A percentile compares a stretch with the other conserved stretches of the same genome.
These are phyloP conservation scores for Wickerhamomyces hampshirensis DNA, from an alignment of 805 yeast species.

Conservation along the genomic window DNA sequence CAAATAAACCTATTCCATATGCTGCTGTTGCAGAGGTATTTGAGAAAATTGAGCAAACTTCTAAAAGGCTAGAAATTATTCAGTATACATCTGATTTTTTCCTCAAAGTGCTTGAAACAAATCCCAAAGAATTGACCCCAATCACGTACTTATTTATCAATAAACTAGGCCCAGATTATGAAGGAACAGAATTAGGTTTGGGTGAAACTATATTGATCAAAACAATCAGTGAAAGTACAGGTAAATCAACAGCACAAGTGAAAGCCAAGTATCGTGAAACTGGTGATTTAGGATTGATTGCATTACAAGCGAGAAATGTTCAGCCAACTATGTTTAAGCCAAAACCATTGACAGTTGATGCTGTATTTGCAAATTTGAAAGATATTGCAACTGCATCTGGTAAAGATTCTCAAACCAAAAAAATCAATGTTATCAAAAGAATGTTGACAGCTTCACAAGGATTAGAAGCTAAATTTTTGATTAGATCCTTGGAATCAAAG, in stretches of 20 bases:
- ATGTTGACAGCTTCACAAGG: slow-evolving; percentile 84
- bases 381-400: slow-evolving; percentile 79
- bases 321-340: slow-evolving; percentile 96
- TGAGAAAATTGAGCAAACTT: slow-evolving; percentile 70
- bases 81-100: slow-evolving; percentile 72
- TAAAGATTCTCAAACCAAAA: slow-evolving; percentile 71
- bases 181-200: slow-evolving; percentile 86
- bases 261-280: slow-evolving; percentile 68
- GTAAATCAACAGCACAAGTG: slow-evolving; percentile 66
- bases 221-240: slow-evolving; percentile 87
- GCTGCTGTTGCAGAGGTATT: slow-evolving; percentile 54
- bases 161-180: slow-evolving; percentile 92
- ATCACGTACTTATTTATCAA: slow-evolving; percentile 85
- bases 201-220: slow-evolving; percentile 88
- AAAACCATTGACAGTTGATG: slow-evolving; percentile 63
- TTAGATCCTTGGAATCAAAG: slow-evolving; percentile 89
- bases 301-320: slow-evolving; percentile 72
- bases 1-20: slow-evolving; percentile 28
- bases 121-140: slow-evolving; percentile 52
- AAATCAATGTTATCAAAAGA: slow-evolving; percentile 73
- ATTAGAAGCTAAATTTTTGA: slow-evolving; percentile 83
- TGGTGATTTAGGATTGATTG: slow-evolving; percentile 91
- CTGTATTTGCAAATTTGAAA: slow-evolving; percentile 69
- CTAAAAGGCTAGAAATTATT: slow-evolving; percentile 80
- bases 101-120: slow-evolving; percentile 50